Evolutionary conservation across 768 basidiomycete genomes (phyloP).

Genomic region (Mycena filopes): DNA sequence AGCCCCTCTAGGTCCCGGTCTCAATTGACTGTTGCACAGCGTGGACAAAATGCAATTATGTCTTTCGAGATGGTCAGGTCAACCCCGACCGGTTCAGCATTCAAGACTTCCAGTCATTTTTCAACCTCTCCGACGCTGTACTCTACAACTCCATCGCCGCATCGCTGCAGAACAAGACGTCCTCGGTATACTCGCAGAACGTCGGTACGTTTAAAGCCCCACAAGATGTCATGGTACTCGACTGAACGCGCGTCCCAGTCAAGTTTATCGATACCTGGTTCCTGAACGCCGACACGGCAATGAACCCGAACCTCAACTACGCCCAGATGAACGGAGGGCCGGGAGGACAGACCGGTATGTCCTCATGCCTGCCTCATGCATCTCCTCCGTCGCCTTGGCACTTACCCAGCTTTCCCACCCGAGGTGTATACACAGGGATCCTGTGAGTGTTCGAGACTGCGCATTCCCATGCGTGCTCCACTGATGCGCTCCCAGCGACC

Average conservation of each 20-base stretch:
- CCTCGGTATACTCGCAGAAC: constrained; percentile 51
- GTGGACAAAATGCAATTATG: constrained; percentile 68
- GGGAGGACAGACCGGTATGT: constrained; percentile 46
- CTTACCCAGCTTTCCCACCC: neutral
- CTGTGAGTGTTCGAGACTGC: constrained; percentile 50
- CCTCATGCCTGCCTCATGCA: neutral
- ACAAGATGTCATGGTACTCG: no score
- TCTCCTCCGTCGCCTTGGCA: neutral
- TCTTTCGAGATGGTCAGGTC: constrained; percentile 65
- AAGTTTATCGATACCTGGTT: constrained; percentile 68
- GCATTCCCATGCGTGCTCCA: neutral
- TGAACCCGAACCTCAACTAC: constrained; percentile 74
- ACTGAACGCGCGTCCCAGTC: constrained; percentile 39
- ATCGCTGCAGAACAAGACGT: constrained; percentile 50
- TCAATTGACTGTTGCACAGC: no score
- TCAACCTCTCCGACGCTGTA: constrained; percentile 65
- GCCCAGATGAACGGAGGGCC: constrained; percentile 60
- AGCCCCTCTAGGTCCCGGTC: neutral
- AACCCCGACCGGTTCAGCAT: constrained; percentile 70
- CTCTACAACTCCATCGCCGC: constrained; percentile 70
- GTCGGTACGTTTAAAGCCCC: constrained; percentile 43
- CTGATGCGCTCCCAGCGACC: constrained; percentile 50
- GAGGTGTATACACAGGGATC: constrained; percentile 54
- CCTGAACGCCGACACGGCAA: constrained; percentile 61
- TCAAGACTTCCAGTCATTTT: constrained; percentile 65